Evolutionary conservation across 2,329 filamentous ascomycete species (phyloP).

Genomic region (Penicillium expansum): DNA sequence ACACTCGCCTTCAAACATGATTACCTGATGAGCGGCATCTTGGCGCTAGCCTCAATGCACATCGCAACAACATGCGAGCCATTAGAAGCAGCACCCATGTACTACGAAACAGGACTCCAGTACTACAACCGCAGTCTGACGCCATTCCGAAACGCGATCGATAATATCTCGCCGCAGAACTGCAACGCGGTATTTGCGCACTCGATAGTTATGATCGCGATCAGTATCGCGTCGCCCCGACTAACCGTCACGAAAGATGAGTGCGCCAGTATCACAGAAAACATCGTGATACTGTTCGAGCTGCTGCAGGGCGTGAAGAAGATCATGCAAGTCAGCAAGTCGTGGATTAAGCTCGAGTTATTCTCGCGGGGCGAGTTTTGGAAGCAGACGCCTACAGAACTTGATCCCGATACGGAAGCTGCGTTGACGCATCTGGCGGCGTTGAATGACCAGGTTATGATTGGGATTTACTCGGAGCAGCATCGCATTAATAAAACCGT

Average conservation of each 20-base stretch:
- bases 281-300: slow-evolving; percentile 28
- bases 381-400: slow-evolving; percentile 35
- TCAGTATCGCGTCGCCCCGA: slow-evolving; percentile 27
- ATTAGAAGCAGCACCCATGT: slow-evolving; percentile 12
- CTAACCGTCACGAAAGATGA: slow-evolving; percentile 15
- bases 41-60: slow-evolving; percentile 39
- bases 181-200: slow-evolving; percentile 32
- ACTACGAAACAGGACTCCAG: slow-evolving; percentile 28
- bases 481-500: slow-evolving; percentile 19
- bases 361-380: slow-evolving; percentile 51
- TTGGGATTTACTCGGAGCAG: slow-evolving; percentile 9
- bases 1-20: slow-evolving; percentile 33
- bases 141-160: slow-evolving; percentile 29
- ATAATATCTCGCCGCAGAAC: slow-evolving; percentile 27
- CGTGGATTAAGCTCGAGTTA: slow-evolving; percentile 49
- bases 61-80: slow-evolving; percentile 28
- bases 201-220: slow-evolving; percentile 28
- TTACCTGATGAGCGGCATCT: slow-evolving; percentile 38
- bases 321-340: slow-evolving; percentile 22
- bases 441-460: slow-evolving; percentile 21
- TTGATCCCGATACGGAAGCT: slow-evolving; percentile 20
- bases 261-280: slow-evolving; percentile 23
- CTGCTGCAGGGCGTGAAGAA: slow-evolving; percentile 30
- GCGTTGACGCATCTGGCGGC: slow-evolving; percentile 19
- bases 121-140: slow-evolving; percentile 27